Percentiles rank a stretch among this genome's conserved stretches.
Conservation (phyloP, 345 rosid species). For the Sonneratia caseolaris region DNA sequence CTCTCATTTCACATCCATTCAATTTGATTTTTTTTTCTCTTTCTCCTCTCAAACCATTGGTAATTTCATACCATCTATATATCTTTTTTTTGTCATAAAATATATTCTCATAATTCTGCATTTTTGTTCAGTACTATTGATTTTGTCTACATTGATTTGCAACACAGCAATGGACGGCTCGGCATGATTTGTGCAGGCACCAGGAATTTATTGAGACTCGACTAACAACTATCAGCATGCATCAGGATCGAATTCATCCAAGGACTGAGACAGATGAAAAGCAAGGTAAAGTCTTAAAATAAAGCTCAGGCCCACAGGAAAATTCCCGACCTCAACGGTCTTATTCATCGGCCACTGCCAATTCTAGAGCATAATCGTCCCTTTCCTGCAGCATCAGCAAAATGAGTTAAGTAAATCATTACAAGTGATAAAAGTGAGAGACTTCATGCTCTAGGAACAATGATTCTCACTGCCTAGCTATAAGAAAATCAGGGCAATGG, state of each 20-base stretch:
- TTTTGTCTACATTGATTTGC: too few relatives aligned
- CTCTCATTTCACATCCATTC: too few relatives aligned
- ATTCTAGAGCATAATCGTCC: slow-evolving; percentile 89
- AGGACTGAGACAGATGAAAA: neutral
- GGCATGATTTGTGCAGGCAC: too few relatives aligned
- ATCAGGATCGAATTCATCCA: neutral
- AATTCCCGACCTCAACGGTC: neutral
- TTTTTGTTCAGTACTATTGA: too few relatives aligned
- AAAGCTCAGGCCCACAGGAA: neutral
- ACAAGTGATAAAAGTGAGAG: neutral
- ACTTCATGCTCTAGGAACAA: neutral
- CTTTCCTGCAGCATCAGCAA: slow-evolving; percentile 52
- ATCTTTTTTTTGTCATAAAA: too few relatives aligned
- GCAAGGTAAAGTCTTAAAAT: neutral
- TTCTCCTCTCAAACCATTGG: too few relatives aligned
- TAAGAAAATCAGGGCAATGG: neutral
- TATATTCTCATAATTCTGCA: too few relatives aligned
- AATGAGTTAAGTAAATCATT: neutral
- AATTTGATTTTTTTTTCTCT: too few relatives aligned
- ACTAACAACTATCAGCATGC: neutral
- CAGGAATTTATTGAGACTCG: too few relatives aligned
- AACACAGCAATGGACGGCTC: too few relatives aligned
- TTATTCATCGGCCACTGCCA: slow-evolving; percentile 86
- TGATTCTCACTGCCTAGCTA: neutral
- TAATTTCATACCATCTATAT: too few relatives aligned